Base-by-base conservation (phyloP, 805 yeast species). In the Candida bentonensis region DNA sequence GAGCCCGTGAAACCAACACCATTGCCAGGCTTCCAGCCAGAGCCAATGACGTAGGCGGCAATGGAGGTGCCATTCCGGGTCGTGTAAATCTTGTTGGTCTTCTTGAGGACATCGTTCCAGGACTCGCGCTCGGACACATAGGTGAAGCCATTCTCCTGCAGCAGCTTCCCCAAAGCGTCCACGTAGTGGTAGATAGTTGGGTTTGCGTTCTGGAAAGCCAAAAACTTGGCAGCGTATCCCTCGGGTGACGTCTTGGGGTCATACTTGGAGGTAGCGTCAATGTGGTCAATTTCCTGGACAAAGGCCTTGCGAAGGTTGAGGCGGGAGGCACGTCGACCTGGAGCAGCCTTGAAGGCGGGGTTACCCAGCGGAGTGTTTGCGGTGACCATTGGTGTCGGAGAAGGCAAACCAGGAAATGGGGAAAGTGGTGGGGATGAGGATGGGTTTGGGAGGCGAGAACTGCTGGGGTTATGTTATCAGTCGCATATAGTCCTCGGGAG, bases 171-270 rank as follows among this genome's bases (percentile, higher is more conserved):
- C 47, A 82, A 69, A 54, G 65, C 62, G 30, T 69, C 59, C 15
- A 81, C 78, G 22, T 79, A 87, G 57, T 84, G 94, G 65, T 63
- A 83, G 33, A 77, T 77, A 15, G 94, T 83, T 42, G 94, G 94
- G 52, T 73, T 74, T 27, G 68, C 64, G 58, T 78, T 76, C 42
- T 86, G 81, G 66, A 84, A 84, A 50, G 77, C 76, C 47, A 82
- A 70, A 62, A 79, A 83, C 39, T 71, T 67, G 22, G 48, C 23
- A 42, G 59, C 59, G 39, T 53, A 53, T 40, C 49, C 53, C 44
- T 53, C 58, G 53, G 53, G 48, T 17, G 51, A 41, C 15, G 41
- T 9, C 4, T 33, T 39, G 23, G 59, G 57, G 36, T 54, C 58
- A 36, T 36, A 45, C 3, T 46, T 42, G 22, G 42, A 28, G 34